A percentile compares a stretch with the other conserved stretches of the same genome.
Evolutionary conservation across 208 protist species (phyloP).

Genomic region (Trypanosoma vivax): DNA sequence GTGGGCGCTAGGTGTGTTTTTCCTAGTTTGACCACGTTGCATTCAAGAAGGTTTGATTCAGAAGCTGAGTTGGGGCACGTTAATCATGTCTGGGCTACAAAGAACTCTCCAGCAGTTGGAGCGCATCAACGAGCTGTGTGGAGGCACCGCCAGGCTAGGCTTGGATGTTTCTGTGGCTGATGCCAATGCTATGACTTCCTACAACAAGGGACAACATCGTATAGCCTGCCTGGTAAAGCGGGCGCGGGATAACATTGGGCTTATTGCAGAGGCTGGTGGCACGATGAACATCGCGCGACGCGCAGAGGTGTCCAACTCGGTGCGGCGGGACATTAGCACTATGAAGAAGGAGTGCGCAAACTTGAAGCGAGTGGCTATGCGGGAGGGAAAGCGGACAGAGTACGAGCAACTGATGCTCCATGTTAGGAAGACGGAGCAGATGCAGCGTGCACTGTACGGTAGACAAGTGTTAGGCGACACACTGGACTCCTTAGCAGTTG

Average conservation of each 20-base stretch:
- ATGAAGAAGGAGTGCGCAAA: slow-evolving; percentile 20
- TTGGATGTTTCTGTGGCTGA: not conserved
- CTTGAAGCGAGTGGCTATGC: slow-evolving; percentile 14
- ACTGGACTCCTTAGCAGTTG: not conserved
- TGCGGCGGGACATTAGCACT: slow-evolving; percentile 17
- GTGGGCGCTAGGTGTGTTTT: too few species aligned
- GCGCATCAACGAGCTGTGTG: slow-evolving; percentile 12
- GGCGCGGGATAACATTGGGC: slow-evolving; percentile 8
- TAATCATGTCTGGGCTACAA: slow-evolving; percentile 13
- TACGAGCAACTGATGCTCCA: slow-evolving; percentile 24
- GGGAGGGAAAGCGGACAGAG: slow-evolving; percentile 18
- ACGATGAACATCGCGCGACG: slow-evolving; percentile 9
- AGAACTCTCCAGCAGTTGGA: slow-evolving; percentile 11
- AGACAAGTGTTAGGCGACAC: not conserved
- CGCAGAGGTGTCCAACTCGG: slow-evolving; percentile 22
- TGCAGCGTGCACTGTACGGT: slow-evolving; percentile 16
- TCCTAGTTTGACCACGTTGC: slow-evolving; percentile 15
- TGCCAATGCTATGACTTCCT: slow-evolving; percentile 14
- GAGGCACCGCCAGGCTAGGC: not conserved
- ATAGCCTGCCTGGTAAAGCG: slow-evolving; percentile 20
- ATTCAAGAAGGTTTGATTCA: slow-evolving; percentile 11
- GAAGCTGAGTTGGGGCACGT: not conserved
- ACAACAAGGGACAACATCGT: slow-evolving; percentile 23
- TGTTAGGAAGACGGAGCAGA: slow-evolving; percentile 25
- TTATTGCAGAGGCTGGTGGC: slow-evolving; percentile 6